phyloP scores from a whole-genome alignment of 202 grass and related monocot genomes.

The Hordeum pubiflorum region DNA sequence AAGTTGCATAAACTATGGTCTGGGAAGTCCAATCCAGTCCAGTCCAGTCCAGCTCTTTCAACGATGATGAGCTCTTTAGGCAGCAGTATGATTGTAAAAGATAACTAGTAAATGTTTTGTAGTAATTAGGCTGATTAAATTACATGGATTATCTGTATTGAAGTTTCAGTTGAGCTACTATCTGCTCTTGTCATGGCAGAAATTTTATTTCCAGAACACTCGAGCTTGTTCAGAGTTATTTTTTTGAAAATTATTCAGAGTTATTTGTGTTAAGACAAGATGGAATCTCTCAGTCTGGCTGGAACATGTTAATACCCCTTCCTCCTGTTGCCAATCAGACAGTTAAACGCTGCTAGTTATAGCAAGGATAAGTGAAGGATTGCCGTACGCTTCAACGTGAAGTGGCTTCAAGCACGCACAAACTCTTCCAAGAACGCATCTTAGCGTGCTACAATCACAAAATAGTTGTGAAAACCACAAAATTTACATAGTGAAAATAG shows the following conservation, averaged over 20 bases:
- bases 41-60: not conserved
- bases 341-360: not conserved
- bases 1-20: constrained; percentile 23
- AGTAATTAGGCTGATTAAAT: constrained; percentile 17
- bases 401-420: no score
- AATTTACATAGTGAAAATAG: no score
- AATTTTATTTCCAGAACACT: not conserved
- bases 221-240: not conserved
- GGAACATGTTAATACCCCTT: not conserved
- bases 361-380: not conserved
- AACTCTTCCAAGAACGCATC: no score
- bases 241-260: not conserved
- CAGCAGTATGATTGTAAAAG: constrained; percentile 18
- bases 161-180: not conserved
- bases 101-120: constrained; percentile 20
- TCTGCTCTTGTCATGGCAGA: not conserved
- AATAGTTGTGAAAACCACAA: not conserved
- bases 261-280: not conserved
- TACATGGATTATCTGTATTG: not conserved
- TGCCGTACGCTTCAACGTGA: no score
- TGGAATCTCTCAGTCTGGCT: not conserved
- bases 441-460: not conserved
- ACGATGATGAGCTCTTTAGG: not conserved
- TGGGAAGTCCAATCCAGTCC: not conserved
- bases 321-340: not conserved